A percentile compares a stretch with the other conserved stretches of the same genome.
Evolutionary conservation across 352 stramenopile genomes (phyloP).

Genomic region (Phytophthora crassamura): DNA sequence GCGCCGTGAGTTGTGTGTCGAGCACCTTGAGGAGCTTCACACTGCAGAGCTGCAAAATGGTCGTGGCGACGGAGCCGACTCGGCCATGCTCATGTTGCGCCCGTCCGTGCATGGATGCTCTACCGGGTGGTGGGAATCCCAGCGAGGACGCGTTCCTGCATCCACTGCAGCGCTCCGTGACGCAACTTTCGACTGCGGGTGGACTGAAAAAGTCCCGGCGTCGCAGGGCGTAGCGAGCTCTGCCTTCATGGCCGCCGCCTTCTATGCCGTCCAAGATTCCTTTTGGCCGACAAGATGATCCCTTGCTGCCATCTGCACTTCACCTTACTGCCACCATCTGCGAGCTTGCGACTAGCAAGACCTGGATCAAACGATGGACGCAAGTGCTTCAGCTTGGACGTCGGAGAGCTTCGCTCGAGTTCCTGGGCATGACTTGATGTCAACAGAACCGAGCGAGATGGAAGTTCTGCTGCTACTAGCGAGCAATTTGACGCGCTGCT

Average conservation of each 20-base stretch:
- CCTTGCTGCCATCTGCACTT: not conserved
- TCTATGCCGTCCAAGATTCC: not conserved
- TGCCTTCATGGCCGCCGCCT: not conserved
- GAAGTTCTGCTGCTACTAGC: not conserved
- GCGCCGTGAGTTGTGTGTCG: too few species aligned
- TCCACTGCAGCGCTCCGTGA: slow-evolving; percentile 13
- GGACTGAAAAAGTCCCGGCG: not conserved
- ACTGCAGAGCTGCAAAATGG: too few species aligned
- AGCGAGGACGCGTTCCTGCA: slow-evolving; percentile 7
- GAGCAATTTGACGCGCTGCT: not conserved
- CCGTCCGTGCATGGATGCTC: slow-evolving; percentile 4
- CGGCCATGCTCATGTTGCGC: slow-evolving; percentile 3
- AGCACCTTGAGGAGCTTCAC: too few species aligned
- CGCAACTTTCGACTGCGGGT: slow-evolving; percentile 3
- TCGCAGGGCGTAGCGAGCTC: not conserved
- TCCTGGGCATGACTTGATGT: slow-evolving; percentile 11
- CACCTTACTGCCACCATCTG: not conserved
- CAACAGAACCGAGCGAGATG: slow-evolving; percentile 16
- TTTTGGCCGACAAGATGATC: not conserved
- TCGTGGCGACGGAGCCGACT: not conserved
- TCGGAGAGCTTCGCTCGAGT: slow-evolving; percentile 22
- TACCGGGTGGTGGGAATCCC: not conserved
- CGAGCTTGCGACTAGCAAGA: slow-evolving; percentile 22
- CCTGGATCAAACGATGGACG: not conserved
- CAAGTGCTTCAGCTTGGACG: slow-evolving; percentile 8